phyloP scores from a whole-genome alignment of 129 eudicot species.

The Centaurea solstitialis region DNA sequence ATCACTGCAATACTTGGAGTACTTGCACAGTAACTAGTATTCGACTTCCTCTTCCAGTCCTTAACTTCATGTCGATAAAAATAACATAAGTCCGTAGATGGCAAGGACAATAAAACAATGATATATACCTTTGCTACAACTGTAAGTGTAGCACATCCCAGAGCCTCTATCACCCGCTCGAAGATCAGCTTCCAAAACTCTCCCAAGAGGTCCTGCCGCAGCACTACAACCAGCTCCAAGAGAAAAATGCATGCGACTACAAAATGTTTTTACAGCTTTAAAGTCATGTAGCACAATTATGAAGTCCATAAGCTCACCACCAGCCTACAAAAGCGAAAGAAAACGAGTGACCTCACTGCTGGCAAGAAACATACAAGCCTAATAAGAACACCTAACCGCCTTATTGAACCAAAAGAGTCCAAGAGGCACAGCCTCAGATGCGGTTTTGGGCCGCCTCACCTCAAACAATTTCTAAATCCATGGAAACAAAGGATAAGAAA shows the following conservation, averaged over 20 bases:
- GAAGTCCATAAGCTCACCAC: slow-evolving; percentile 98
- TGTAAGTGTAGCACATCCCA: slow-evolving; percentile 97
- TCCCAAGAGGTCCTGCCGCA: slow-evolving; percentile 98
- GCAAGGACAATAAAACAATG: background rate
- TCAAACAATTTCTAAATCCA: too few species aligned
- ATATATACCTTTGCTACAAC: slow-evolving; percentile 92
- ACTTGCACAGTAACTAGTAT: background rate
- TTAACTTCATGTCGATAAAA: background rate
- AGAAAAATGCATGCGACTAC: slow-evolving; percentile 97
- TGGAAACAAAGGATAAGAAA: background rate
- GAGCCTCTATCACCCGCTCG: slow-evolving; percentile 98
- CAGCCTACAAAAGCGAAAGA: slow-evolving; percentile 51
- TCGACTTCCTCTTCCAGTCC: slow-evolving; percentile 10
- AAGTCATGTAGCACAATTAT: slow-evolving; percentile 92
- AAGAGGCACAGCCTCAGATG: too few species aligned
- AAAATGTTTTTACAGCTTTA: slow-evolving; percentile 94
- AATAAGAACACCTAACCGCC: background rate
- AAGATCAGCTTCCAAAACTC: slow-evolving; percentile 96
- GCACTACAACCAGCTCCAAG: slow-evolving; percentile 99
- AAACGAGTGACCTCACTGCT: slow-evolving; percentile 1
- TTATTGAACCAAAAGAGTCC: too few species aligned
- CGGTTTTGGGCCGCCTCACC: too few species aligned
- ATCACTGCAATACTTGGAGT: background rate
- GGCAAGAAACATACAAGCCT: background rate
- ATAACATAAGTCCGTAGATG: background rate